phyloP scores from a whole-genome alignment of 257 asterid genomes.

The Lantana camara region DNA sequence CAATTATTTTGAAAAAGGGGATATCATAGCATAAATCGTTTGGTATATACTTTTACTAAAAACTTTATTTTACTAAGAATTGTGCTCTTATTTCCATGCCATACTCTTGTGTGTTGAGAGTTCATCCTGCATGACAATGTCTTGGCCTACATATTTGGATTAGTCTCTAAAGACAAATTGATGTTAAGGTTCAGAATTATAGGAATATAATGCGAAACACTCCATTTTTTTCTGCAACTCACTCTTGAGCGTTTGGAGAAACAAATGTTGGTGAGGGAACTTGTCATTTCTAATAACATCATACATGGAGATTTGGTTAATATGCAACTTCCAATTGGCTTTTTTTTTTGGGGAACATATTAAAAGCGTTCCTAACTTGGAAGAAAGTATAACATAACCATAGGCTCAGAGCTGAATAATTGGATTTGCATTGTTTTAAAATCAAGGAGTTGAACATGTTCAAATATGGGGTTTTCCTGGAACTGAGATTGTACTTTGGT shows the following conservation, averaged over 20 bases:
- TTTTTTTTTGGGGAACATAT: not conserved
- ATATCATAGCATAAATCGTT: not conserved
- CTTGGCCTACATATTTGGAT: not conserved
- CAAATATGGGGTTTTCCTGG: slow-evolving; percentile 5
- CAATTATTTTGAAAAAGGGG: not conserved
- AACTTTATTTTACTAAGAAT: not conserved
- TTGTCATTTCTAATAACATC: too few species aligned
- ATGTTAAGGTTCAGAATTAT: slow-evolving; percentile 10
- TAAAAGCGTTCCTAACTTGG: not conserved
- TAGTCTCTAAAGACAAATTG: slow-evolving; percentile 7
- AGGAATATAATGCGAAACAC: slow-evolving; percentile 3
- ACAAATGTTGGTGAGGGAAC: not conserved
- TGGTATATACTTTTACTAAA: too few species aligned
- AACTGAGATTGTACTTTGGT: slow-evolving; percentile 7
- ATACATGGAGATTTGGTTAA: not conserved
- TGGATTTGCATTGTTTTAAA: slow-evolving; percentile 16
- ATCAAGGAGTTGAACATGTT: not conserved
- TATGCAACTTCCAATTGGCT: not conserved
- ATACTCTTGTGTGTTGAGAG: not conserved
- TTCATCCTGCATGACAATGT: not conserved
- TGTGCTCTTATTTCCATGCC: slow-evolving; percentile 1
- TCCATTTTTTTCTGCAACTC: not conserved
- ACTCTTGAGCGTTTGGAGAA: not conserved
- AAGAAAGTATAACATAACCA: not conserved
- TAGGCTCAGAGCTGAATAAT: not conserved